Evolutionary conservation across 2,329 filamentous ascomycete species (phyloP), one percentile per base, ranked within the genome.

Genomic region (Apiospora koreana): DNA sequence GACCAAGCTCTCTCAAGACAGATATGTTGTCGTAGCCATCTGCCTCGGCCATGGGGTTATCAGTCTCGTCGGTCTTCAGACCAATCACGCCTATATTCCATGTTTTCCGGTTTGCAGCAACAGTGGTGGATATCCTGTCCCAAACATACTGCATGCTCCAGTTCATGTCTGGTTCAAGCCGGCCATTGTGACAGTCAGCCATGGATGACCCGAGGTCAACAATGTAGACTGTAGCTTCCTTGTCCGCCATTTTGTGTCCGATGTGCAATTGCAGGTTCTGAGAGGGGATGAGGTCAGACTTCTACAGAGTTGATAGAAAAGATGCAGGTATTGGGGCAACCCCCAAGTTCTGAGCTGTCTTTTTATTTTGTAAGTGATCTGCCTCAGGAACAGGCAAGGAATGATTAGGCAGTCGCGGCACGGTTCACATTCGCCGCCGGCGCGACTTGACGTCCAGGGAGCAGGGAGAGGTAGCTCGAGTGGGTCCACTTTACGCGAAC

Each of bases 71-170:
- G 23, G 95, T 97, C 71, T 93, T 89, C 69, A 98, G 84, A 0
- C 93, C 96, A 71, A 99, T 81, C 2, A 98, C 92, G n/a, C 94
- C 93, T 64, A 94, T 83, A 28, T 87, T 88, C 76, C 90, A 89
- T 0, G 92, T 94, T 79, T 94, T 95, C 67, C 93, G 88, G 38
- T 89, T 91, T 41, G 80, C 80, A 64, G 87, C 81, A 81, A 94
- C 92, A 3, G 91, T 94, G 9, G 88, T 89, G 6, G 91, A 92
- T 74, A 97, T 93, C 79, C 93, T 96, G 85, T 98, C 95, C 95
- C 95, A 99, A 67, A 98, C 88, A 82, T 97, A 99, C 72, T 90
- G 89, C 89, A 98, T 91, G 65, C 90, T 89, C 90, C 92, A 99
- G 72, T 98, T 94, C 23, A 99, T 88, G 79, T 98, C 93, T 3